Evolutionary conservation across 306 rosid species (phyloP), one percentile per base, ranked within the genome.

Genomic region (Phaseolus lunatus): DNA sequence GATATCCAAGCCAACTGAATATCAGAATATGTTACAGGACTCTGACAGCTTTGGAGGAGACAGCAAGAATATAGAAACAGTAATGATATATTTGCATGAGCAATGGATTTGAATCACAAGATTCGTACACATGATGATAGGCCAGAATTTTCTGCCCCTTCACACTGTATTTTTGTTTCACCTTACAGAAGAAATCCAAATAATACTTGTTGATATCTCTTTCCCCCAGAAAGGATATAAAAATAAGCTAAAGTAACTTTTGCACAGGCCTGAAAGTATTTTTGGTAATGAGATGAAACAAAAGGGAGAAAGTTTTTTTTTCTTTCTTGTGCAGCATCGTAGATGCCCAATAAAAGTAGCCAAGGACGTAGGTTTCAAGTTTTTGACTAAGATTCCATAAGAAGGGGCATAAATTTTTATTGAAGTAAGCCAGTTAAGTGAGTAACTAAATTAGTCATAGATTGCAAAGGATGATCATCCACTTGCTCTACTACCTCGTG

Each of bases 401-500:
- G 67, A 23, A 49, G 68, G 77, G 50, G 47, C 76, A 53, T 23
- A 44, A 22, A 31, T 27, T 66, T 53, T 62, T 22, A 22, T 29
- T 5, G 22, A 37, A 18, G 14, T 23, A 82, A 62, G 12, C 15
- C 24, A 62, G 44, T 62, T 62, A 8, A 62, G 39, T 62, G 12
- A 7, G 9, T 59, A 0, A 61, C 67, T 61, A 75, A 82, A 67
- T 56, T 57, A 86, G 57, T 44, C 22, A 27, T 76, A 20, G 54
- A 75, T 84, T 43, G 83, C 79, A 86, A 79, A 80, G 3, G 62
- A 85, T 85, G 82, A 72, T 74, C 80, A 75, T 59, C 94, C 87
- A 87, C 89, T 84, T 84, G 90, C 87, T 78, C 43, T 58, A 79
- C 43, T 58, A 79, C 84, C 93, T 89, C 83, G 95, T 87, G 90